phyloP scores from a whole-genome alignment of 2,329 filamentous ascomycete genomes.

The Trichoderma sp. region DNA sequence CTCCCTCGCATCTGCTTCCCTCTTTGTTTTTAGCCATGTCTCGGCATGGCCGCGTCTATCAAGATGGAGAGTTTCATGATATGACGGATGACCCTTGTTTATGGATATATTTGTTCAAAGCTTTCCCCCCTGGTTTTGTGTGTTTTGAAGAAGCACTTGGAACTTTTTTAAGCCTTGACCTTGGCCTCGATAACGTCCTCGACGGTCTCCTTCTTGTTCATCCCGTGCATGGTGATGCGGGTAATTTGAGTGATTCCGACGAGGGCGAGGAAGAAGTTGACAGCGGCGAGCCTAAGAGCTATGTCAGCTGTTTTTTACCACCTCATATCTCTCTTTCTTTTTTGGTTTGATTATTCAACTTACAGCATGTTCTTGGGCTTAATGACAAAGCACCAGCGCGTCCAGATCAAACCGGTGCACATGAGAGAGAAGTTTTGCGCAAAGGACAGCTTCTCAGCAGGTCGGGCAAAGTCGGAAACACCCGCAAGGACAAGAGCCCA shows the following conservation, averaged over 20 bases:
- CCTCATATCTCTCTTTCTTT: no score
- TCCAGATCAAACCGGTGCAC: constrained; percentile 94
- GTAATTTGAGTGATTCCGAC: constrained; percentile 81
- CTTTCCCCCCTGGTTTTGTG: background rate
- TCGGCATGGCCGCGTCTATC: background rate
- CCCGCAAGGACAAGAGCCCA: constrained; percentile 94
- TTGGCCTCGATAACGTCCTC: constrained; percentile 46
- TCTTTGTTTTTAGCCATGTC: background rate
- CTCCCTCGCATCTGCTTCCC: background rate
- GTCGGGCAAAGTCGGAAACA: constrained; percentile 86
- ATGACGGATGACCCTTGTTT: background rate
- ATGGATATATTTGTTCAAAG: background rate
- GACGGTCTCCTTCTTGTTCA: constrained; percentile 56
- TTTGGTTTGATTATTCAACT: constrained; percentile 35
- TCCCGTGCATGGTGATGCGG: constrained; percentile 71
- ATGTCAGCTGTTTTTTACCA: background rate
- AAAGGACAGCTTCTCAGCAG: constrained; percentile 87
- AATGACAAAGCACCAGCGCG: constrained; percentile 97
- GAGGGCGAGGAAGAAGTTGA: constrained; percentile 96
- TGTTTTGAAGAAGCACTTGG: background rate
- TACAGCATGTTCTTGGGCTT: constrained; percentile 89
- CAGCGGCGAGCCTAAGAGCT: constrained; percentile 72
- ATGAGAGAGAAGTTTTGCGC: constrained; percentile 91
- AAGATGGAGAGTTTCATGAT: background rate
- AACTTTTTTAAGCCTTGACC: constrained; percentile 32